Percentiles rank a stretch among this genome's conserved stretches.
Evolutionary conservation across 2,329 filamentous ascomycete species (phyloP).

Genomic region (Cercospora sesami): DNA sequence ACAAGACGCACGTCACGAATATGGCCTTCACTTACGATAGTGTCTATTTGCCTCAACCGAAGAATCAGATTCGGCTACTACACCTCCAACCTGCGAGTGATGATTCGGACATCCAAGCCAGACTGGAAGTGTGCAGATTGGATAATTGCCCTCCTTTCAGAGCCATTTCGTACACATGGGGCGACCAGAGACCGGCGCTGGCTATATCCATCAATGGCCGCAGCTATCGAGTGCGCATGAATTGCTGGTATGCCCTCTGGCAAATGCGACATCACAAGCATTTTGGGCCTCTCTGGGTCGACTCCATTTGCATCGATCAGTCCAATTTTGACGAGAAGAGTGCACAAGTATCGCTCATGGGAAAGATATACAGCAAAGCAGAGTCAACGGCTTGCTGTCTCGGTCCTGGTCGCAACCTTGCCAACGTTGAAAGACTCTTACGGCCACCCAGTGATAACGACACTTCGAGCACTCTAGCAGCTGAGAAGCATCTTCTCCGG

Average conservation of each 20-base stretch:
- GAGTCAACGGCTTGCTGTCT: background rate
- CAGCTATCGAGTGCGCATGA: background rate
- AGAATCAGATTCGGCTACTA: background rate
- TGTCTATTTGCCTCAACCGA: background rate
- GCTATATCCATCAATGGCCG: background rate
- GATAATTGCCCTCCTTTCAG: background rate
- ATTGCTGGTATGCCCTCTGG: background rate
- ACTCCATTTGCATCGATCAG: background rate
- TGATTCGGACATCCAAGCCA: background rate
- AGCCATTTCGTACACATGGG: background rate
- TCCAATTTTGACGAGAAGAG: background rate
- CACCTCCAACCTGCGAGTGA: background rate
- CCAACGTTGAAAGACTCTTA: background rate
- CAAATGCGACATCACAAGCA: background rate
- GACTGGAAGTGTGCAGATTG: background rate
- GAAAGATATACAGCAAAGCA: background rate
- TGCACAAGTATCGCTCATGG: background rate
- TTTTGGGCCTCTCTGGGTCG: background rate
- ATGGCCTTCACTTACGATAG: background rate
- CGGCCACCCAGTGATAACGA: background rate
- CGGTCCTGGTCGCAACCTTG: background rate
- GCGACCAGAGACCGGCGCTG: background rate
- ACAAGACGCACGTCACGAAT: background rate
- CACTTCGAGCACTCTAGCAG: background rate
- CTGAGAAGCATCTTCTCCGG: background rate